Evolutionary conservation across 83 land plant species (phyloP), one percentile per base, ranked within the genome.

Genomic region (Picea mariana): DNA sequence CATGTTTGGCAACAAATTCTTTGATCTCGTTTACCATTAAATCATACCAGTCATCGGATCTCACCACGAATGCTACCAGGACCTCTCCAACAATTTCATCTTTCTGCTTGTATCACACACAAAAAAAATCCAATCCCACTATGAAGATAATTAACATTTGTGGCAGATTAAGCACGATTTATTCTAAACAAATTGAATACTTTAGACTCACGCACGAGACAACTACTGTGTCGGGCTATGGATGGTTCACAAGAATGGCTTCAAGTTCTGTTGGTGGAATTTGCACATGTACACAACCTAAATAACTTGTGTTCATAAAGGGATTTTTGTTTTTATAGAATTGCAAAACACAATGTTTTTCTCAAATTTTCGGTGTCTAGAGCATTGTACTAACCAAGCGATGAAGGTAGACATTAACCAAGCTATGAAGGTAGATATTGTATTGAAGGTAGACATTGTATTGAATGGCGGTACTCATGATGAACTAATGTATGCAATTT

Each of bases 231-330:
- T 95, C 95, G 31, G 31, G 2, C 34, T 31, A 86, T 40, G 93
- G 87, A 79, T 95, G 93, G 66, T 83, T 86, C 2, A 94, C 52
- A 7, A 95, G 87, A 12, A 95, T 81, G 7, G 90, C 86, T 83
- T 95, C 98, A 18, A 95, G 84, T 87, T 95, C 97, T 16, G 98
- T 93, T n/a, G 95, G 95, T 20, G 98, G 90, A 63, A 95, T 95
- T 91, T 93, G 81, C 5, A 1, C 81, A 38, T 13, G 1, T 21
- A 27, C 1, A 4, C 0, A 9, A 0, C 24, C 26, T 73, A 73
- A 73, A 5, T 73, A 73, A 34, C 38, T 3, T 2, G 38, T 34
- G 38, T 34, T 34, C 38, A 34, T 34, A 34, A 34, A 34, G 38
- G 38, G 3, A 34, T 34, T 34, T 34, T 34, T 34, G 38, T 34